Conservation (phyloP, 1,284 basidiomycete species). For the Schizophyllum commune region DNA sequence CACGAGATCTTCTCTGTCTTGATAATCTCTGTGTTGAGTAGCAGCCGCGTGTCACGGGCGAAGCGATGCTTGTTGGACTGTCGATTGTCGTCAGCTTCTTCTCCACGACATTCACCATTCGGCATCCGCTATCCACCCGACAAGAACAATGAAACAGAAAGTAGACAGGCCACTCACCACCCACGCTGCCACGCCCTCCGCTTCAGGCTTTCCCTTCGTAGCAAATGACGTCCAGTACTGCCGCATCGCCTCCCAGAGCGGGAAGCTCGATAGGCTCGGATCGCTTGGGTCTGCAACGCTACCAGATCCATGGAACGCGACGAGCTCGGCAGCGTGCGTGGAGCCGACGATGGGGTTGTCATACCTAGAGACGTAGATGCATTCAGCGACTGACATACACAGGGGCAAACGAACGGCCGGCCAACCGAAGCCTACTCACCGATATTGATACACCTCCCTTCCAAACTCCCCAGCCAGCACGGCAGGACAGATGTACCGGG, state of each 20-base stretch:
- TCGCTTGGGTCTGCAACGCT: no score
- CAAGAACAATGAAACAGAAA: no score
- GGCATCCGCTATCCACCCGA: no score
- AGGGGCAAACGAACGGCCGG: no score
- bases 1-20: not conserved
- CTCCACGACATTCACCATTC: no score
- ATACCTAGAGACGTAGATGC: slow-evolving; percentile 18
- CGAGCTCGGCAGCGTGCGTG: slow-evolving; percentile 24
- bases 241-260: slow-evolving; percentile 26
- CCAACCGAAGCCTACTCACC: slow-evolving; percentile 16
- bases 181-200: slow-evolving; percentile 17
- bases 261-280: slow-evolving; percentile 6
- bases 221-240: slow-evolving; percentile 31
- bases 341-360: slow-evolving; percentile 28
- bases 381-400: no score
- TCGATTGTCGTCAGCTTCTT: no score
- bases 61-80: not conserved
- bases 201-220: slow-evolving; percentile 20
- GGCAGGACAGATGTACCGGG: slow-evolving; percentile 30
- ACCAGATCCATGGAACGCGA: slow-evolving; percentile 22
- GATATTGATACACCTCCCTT: slow-evolving; percentile 22
- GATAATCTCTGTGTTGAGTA: not conserved
- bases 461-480: slow-evolving; percentile 21
- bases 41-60: not conserved
- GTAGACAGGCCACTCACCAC: no score